Percentiles rank a stretch among this genome's conserved stretches.
Conservation (phyloP, 2,329 filamentous ascomycete species). For the Cryphonectria radicalis region DNA sequence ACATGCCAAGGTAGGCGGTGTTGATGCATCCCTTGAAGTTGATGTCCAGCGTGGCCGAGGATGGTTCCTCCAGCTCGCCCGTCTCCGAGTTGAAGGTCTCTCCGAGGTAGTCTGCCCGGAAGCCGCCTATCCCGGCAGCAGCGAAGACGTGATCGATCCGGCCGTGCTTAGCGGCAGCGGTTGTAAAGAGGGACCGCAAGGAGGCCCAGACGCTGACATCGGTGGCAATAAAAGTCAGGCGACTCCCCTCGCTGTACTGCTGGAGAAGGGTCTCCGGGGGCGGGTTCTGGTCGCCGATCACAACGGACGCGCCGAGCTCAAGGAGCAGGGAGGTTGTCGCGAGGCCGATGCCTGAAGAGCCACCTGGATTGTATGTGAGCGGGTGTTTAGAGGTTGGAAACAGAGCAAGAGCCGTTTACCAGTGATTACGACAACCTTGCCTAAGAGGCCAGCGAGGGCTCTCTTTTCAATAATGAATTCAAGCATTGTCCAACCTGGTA, state of each 20-base stretch:
- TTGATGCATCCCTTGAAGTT: slow-evolving; percentile 17
- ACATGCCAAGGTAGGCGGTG: slow-evolving; percentile 11
- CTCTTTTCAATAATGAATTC: slow-evolving; percentile 35
- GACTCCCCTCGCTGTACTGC: not conserved
- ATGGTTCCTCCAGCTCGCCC: slow-evolving; percentile 7
- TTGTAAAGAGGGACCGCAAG: not conserved
- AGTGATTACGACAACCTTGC: slow-evolving; percentile 6
- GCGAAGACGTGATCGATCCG: slow-evolving; percentile 20
- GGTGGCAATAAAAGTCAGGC: not conserved
- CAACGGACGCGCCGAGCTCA: slow-evolving; percentile 7
- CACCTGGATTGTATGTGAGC: not conserved
- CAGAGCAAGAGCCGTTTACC: not conserved
- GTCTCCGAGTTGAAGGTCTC: slow-evolving; percentile 1
- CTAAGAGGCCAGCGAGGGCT: not conserved
- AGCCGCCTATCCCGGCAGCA: slow-evolving; percentile 9
- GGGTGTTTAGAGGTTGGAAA: too few relatives aligned
- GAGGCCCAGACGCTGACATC: slow-evolving; percentile 9
- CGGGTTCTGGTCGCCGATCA: slow-evolving; percentile 5
- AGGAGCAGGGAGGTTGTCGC: slow-evolving; percentile 3
- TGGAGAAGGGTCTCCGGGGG: not conserved
- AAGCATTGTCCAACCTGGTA: slow-evolving; percentile 31
- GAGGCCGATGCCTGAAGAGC: slow-evolving; percentile 10
- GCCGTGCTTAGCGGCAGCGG: not conserved
- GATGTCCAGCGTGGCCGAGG: slow-evolving; percentile 1
- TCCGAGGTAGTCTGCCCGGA: not conserved